Evolutionary conservation across 305 asterid genomes (phyloP).

Genomic region (Andrographis paniculata): DNA sequence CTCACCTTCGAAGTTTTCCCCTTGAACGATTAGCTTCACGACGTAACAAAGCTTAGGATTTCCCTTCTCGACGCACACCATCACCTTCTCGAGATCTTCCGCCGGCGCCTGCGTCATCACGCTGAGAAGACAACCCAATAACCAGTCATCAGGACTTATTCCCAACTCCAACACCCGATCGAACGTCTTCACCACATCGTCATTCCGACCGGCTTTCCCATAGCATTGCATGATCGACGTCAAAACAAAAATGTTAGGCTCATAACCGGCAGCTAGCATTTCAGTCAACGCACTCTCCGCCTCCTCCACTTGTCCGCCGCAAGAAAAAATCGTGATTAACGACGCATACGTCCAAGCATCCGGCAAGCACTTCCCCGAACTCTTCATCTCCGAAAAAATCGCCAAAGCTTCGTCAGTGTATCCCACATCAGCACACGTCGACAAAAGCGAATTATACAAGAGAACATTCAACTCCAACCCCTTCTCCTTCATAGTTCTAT

Average conservation of each 20-base stretch:
- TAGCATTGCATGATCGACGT: constrained; percentile 91
- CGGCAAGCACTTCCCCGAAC: constrained; percentile 44
- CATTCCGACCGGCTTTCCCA: constrained; percentile 69
- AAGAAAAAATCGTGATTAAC: constrained; percentile 60
- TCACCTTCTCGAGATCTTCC: constrained; percentile 52
- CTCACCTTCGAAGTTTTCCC: constrained; percentile 32
- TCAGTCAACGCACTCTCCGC: constrained; percentile 66
- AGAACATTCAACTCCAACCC: constrained; percentile 52
- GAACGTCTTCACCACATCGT: constrained; percentile 75
- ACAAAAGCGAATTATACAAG: constrained; percentile 65
- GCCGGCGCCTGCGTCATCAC: constrained; percentile 53
- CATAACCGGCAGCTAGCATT: constrained; percentile 75
- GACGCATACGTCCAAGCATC: constrained; percentile 83
- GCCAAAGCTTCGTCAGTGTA: constrained; percentile 59
- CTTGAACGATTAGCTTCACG: constrained; percentile 43
- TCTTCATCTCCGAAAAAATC: constrained; percentile 70
- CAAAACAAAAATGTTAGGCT: constrained; percentile 58
- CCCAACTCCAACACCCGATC: constrained; percentile 41
- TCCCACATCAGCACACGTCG: constrained; percentile 83
- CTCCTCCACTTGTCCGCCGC: constrained; percentile 75
- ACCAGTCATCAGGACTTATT: constrained; percentile 68
- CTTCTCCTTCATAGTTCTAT: constrained; percentile 82
- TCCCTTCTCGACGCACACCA: constrained; percentile 58
- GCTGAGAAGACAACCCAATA: constrained; percentile 72
- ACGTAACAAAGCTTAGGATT: constrained; percentile 56